Conservation (phyloP, 371 early-diverging fungal species). For the Dichotomocladium elegans region DNA sequence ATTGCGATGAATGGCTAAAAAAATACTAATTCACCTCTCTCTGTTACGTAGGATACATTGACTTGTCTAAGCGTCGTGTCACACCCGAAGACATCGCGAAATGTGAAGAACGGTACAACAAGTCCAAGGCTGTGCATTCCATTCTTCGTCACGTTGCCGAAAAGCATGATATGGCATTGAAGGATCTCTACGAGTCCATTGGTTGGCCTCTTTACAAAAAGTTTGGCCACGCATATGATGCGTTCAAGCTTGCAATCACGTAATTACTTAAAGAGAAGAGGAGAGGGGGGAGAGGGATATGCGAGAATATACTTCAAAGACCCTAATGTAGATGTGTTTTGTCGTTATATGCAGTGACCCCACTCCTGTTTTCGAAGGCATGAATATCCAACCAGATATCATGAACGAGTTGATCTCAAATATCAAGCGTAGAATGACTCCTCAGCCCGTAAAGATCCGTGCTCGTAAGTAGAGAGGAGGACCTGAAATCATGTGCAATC, state of each 20-base stretch:
- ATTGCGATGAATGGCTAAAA: no score
- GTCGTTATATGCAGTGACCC: slow-evolving; percentile 66
- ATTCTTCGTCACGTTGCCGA: slow-evolving; percentile 92
- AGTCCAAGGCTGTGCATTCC: slow-evolving; percentile 91
- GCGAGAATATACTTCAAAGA: background rate
- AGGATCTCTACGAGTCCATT: slow-evolving; percentile 86
- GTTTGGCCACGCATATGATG: slow-evolving; percentile 97
- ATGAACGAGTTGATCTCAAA: slow-evolving; percentile 76
- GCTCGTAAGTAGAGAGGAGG: slow-evolving; percentile 54
- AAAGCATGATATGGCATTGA: slow-evolving; percentile 76
- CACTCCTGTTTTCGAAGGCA: slow-evolving; percentile 82
- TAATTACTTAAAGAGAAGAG: slow-evolving; percentile 33
- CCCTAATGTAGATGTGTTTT: background rate
- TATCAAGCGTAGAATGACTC: slow-evolving; percentile 90
- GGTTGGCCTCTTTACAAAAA: slow-evolving; percentile 98
- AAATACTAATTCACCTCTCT: no score
- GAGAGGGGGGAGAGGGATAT: background rate
- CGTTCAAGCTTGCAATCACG: slow-evolving; percentile 93
- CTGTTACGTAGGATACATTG: slow-evolving; percentile 88
- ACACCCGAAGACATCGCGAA: slow-evolving; percentile 93
- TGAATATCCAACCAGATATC: slow-evolving; percentile 64
- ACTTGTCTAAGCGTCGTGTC: slow-evolving; percentile 97
- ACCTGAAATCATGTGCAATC: background rate
- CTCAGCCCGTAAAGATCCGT: slow-evolving; percentile 95
- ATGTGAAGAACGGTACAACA: slow-evolving; percentile 95